A percentile compares a stretch with the other conserved stretches of the same genome.
Evolutionary conservation across 2,329 filamentous ascomycete species (phyloP).

Genomic region (Fusarium oligoseptatum): DNA sequence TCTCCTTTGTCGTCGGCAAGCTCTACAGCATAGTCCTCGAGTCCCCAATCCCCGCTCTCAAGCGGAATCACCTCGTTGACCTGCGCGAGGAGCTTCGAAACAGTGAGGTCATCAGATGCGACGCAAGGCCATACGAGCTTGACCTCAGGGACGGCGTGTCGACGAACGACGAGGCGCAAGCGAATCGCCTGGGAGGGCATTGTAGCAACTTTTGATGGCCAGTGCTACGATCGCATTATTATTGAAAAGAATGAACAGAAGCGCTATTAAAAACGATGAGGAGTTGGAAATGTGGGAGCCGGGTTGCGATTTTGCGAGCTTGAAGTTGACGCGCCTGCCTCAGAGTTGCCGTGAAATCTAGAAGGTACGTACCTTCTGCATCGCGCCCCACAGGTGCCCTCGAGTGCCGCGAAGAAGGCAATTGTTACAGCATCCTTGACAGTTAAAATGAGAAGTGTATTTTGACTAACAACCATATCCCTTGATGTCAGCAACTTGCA

Average conservation of each 20-base stretch:
- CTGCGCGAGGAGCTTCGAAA: constrained; percentile 81
- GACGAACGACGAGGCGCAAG: constrained; percentile 78
- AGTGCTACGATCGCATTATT: constrained; percentile 36
- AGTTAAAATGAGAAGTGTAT: not conserved
- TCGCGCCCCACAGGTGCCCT: constrained; percentile 1
- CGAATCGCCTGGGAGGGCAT: constrained; percentile 66
- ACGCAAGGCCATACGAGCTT: constrained; percentile 79
- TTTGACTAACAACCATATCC: not conserved
- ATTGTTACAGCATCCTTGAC: not conserved
- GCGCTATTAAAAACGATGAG: not conserved
- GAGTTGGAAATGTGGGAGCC: constrained; percentile 14
- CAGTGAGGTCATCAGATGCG: constrained; percentile 71
- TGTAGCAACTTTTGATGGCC: not conserved
- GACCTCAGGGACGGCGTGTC: constrained; percentile 79
- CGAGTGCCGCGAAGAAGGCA: not conserved
- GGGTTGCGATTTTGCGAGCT: constrained; percentile 27
- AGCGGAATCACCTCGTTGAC: constrained; percentile 86
- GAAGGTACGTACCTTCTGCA: constrained; percentile 6
- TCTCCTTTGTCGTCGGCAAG: constrained; percentile 67
- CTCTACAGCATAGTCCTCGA: constrained; percentile 92
- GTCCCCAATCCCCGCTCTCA: constrained; percentile 83
- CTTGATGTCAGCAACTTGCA: not conserved
- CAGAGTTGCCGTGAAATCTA: not conserved
- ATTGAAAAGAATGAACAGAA: not conserved
- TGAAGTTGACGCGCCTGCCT: constrained; percentile 33